Percentiles rank a stretch among this genome's conserved stretches.
Evolutionary conservation across 176 grass and related monocot genomes (phyloP).

Genomic region (Avena sativa): DNA sequence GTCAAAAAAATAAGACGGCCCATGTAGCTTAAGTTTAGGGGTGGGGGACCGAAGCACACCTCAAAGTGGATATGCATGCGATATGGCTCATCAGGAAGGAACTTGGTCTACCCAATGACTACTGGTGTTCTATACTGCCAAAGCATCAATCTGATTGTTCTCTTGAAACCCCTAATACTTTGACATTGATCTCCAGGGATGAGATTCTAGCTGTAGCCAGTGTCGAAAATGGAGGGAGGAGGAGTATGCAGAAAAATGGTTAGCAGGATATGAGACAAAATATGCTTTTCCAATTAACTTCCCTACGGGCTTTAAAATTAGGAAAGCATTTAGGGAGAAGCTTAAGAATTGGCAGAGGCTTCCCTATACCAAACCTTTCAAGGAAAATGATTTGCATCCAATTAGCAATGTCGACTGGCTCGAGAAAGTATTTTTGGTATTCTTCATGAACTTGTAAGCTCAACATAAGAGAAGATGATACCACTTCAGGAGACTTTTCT

Average conservation of each 20-base stretch:
- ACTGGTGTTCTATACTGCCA: slow-evolving; percentile 53
- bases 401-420: slow-evolving; percentile 41
- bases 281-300: slow-evolving; percentile 69
- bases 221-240: slow-evolving; percentile 68
- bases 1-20: too few species aligned
- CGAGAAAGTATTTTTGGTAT: slow-evolving; percentile 68
- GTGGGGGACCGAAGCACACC: too few species aligned
- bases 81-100: slow-evolving; percentile 65
- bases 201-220: slow-evolving; percentile 53
- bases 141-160: slow-evolving; percentile 46
- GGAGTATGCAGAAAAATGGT: slow-evolving; percentile 72
- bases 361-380: slow-evolving; percentile 64
- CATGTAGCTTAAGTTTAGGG: too few species aligned
- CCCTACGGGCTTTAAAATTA: slow-evolving; percentile 62
- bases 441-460: slow-evolving; percentile 66
- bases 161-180: slow-evolving; percentile 49
- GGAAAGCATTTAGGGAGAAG: slow-evolving; percentile 62
- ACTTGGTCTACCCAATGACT: slow-evolving; percentile 65
- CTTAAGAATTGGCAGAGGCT: slow-evolving; percentile 70
- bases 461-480: slow-evolving; percentile 60
- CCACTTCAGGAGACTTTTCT: slow-evolving; percentile 53
- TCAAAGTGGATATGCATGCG: slow-evolving; percentile 59
- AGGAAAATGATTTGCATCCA: slow-evolving; percentile 41
- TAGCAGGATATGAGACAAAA: slow-evolving; percentile 59
- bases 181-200: slow-evolving; percentile 48